Base-by-base conservation (phyloP, 2,329 filamentous ascomycete species). In the Coniochaeta sp. region DNA sequence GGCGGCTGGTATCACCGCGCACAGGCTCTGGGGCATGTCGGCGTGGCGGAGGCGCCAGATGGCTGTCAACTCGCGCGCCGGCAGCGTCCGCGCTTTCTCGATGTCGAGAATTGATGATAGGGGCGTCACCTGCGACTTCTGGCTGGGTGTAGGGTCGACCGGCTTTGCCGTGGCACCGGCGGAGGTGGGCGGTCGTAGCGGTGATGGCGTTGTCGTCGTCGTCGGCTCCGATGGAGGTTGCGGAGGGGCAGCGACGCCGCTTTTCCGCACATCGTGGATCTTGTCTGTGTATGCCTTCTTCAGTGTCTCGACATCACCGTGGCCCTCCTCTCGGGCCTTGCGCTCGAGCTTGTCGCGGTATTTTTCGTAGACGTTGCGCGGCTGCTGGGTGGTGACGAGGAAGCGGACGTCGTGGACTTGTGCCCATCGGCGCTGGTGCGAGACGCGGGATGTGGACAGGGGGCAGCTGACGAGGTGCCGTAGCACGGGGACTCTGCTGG, bases 1-100 rank as follows among this genome's bases (percentile, higher is more conserved):
- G 1, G 82, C 72, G 2, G 88, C 73, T 0, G 91, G 89, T 60
- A 99, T 87, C 55, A 86, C 82, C 31, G 95, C 96, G 76, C 91
- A 96, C n/a, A 99, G 84, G 14, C 88, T 89, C 64, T 86, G 82
- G 0, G 87, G 78, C 65, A 89, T 86, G 17, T 81, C 74, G 44
- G 91, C 88, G 77, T 97, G 91, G 58, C 91, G 89, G 28, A 96
- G 84, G 26, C 93, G 90, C 95, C 95, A 99, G 67, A 98, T 82
- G 34, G 88, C 85, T 68, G 91, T 88, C 60, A 99, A 88, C 73
- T 98, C 93, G 72, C 91, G 88, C 19, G 83, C 77, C 0, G 93
- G 89, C 3, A 98, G 86, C 54, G 77, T 72, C 59, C 83, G 81
- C 59, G 86, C 86, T 73, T 97, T 98, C 62, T 86, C 79, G 57